Evolutionary conservation across 768 basidiomycete species (phyloP), one percentile per base, ranked within the genome.

Genomic region (Botryobasidium botryosum): DNA sequence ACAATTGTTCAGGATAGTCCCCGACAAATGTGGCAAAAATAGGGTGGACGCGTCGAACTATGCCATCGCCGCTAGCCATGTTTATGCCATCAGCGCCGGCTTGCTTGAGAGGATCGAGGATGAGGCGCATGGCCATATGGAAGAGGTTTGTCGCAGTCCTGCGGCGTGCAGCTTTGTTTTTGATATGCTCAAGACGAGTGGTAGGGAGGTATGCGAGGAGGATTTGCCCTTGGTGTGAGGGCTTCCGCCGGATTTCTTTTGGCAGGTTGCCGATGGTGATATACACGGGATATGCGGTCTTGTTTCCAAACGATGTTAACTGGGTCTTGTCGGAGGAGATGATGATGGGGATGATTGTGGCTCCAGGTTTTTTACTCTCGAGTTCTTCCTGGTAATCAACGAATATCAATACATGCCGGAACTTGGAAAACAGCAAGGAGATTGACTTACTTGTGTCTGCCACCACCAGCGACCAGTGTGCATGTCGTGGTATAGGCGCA

Each of bases 191-290:
- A 0, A 68, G 50, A 29, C 61, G 60, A 1, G 54, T 51, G 0
- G 63, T 58, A 1, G 66, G 60, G 1, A 69, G 57, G 48, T 70
- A 71, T 0, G 55, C 67, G 0, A 70, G n/a, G 0, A 68, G 53
- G 1, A 67, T 50, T 8, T 51, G 55, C 0, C 61, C 65, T 12
- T 56, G 58, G 6, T 45, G 24, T 1, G 61, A 63, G 1, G 66
- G 64, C 43, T 68, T 5, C 48, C 47, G 20, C 31, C 35, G n/a
- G 52, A 25, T 5, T 33, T 17, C 4, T 50, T 44, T 6, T 42
- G 31, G 21, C 20, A 26, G 25, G 35, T 25, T 23, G 42, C 32
- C 21, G 29, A 54, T 50, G 10, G 49, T 56, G 35, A 56, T 39
- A 29, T 56, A 56, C 1, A 56, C 25, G 1, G 55, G 52, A 29